Evolutionary conservation across 2,329 filamentous ascomycete species (phyloP), one percentile per base, ranked within the genome.

Genomic region (Metarhizium brunneum): DNA sequence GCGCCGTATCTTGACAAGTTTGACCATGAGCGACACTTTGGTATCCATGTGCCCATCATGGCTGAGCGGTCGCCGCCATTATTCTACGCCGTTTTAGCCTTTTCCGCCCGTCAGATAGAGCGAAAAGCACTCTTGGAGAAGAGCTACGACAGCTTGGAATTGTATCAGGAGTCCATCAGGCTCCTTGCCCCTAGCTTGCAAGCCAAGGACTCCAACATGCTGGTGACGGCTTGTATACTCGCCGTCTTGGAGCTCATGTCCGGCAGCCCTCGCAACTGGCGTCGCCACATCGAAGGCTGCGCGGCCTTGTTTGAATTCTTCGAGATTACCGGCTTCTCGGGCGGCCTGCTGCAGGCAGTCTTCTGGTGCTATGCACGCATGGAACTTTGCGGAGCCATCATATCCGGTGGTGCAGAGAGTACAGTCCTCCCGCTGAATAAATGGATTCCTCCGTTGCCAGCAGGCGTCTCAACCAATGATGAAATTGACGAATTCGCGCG

Each of bases 331-430:
- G 80, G 80, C 0, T 69, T 69, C 56, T 67, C 66, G 2, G 67
- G 66, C 11, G 67, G 67, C n/a, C 72, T 79, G 3, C 70, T 72
- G 6, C 77, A 80, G 59, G 79, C 78, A 0, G 69, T 82, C 0
- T 83, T 82, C 58, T 83, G 79, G 79, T 81, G 78, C 59, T 82
- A 80, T 61, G 78, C 76, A 0, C 71, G 80, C 47, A 82, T 82
- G 78, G 79, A 82, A 61, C 61, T 81, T 3, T 82, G 79, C 57
- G 78, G 76, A 40, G 77, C 74, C 0, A 72, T 82, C 2, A 80
- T 82, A 32, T 78, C 77, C 0, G 71, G 71, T 42, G 75, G 75
- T 0, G 75, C 74, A 0, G 71, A 78, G 47, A 74, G 70, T 18
- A 76, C 76, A 0, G 72, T 81, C 2, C 71, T 81, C 2, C 73